Base-by-base conservation (phyloP, 139 green algal species). In the Coelastrella sp. region DNA sequence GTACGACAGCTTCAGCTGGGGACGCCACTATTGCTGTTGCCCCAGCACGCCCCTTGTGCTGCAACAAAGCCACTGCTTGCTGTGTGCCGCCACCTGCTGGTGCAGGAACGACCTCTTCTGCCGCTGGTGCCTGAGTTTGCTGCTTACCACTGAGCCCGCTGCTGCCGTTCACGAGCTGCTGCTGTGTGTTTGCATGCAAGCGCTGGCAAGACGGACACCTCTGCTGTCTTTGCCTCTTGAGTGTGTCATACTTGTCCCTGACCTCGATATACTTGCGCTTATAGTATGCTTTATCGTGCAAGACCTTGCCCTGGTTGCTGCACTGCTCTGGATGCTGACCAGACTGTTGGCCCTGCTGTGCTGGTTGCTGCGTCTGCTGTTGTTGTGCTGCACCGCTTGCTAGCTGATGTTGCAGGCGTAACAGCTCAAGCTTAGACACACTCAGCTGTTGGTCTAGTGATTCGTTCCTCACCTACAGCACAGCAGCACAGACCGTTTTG, bases 281-380 rank as follows among this genome's bases (percentile, higher is more conserved):
- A n/a, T 74, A 86, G 80, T 86, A 86, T 32, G 59, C 59, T 56
- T 87, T 87, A 47, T 87, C 54, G 64, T 73, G 65, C 64, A 32
- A 7, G 4, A 76, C 56, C 17, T 87, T 77, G 16, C 47, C n/a
- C 7, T 65, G 81, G 61, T 20, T 71, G 68, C 68, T 80, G 68
- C 47, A 68, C 83, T 66, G 13, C 32, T n/a, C 32, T 80, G 0
- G 16, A 56, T 73, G 84, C 71, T 89, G 84, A 20, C 75, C 32
- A 68, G 47, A 59, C 64, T 61, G 64, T 47, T 89, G 83, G n/a
- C 57, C 68, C 54, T 89, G 84, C 32, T 71, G 16, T 58, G 17
- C 61, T 8, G 32, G 7, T 71, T 81, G 54, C 54, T 81, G 71
- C 0, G 4, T 17, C 13, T 80, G 32, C 66, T 81, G 66, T 71